Evolutionary conservation across 73 alveolate species (phyloP).

Genomic region (Symbiodinium natans): DNA sequence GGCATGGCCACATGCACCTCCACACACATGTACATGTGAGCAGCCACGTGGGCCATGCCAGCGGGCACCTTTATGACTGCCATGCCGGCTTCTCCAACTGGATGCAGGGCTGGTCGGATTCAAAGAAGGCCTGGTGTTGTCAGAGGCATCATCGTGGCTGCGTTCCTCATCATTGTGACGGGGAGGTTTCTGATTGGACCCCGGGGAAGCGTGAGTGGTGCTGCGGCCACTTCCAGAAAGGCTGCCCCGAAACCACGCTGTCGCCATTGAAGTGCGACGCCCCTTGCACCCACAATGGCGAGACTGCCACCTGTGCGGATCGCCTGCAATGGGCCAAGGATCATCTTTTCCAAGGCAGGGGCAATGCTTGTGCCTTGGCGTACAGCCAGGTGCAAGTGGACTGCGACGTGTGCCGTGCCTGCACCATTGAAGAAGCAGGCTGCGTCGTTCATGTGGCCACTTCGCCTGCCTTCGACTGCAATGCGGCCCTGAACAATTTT

Average conservation of each 20-base stretch:
- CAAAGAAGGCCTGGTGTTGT: constrained; percentile 78
- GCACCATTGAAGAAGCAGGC: constrained; percentile 51
- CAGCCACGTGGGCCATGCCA: constrained; percentile 40
- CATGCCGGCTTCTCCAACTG: constrained; percentile 73
- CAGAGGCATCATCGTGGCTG: constrained; percentile 48
- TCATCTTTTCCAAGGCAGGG: constrained; percentile 3
- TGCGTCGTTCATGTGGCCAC: constrained; percentile 60
- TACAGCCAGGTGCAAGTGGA: constrained; percentile 87
- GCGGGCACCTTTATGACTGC: constrained; percentile 54
- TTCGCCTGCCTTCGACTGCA: constrained; percentile 74
- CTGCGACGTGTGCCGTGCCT: constrained; percentile 70
- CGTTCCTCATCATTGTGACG: constrained; percentile 59
- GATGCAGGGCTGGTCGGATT: constrained; percentile 87
- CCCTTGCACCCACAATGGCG: constrained; percentile 66
- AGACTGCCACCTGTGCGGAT: constrained; percentile 55
- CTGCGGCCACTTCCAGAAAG: constrained; percentile 75
- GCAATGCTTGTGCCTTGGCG: constrained; percentile 42
- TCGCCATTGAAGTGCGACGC: constrained; percentile 53
- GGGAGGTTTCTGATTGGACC: constrained; percentile 2
- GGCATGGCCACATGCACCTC: constrained; percentile 45
- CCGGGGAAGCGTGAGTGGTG: constrained; percentile 65
- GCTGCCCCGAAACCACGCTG: constrained; percentile 68
- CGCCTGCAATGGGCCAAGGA: constrained; percentile 65
- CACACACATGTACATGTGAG: background rate
- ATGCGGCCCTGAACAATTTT: constrained; percentile 72